Conservation (phyloP, 768 basidiomycete genomes). For the Mycena metata region DNA sequence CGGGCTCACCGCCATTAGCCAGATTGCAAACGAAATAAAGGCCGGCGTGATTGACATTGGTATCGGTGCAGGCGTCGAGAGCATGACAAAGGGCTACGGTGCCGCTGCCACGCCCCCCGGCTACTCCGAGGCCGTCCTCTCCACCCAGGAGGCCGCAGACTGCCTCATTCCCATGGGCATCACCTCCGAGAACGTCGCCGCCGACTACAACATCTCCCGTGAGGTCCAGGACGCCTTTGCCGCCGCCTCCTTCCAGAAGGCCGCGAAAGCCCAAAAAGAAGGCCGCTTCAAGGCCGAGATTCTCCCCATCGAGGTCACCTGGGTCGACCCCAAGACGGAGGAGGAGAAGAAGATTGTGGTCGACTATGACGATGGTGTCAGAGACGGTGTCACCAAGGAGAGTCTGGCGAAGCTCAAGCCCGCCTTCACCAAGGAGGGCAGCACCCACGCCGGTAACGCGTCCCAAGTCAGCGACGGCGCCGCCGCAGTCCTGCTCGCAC, state of each 20-base stretch:
- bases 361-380: constrained; percentile 86
- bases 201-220: constrained; percentile 81
- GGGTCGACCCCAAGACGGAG: constrained; percentile 81
- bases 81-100: constrained; percentile 88
- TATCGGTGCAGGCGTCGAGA: constrained; percentile 92
- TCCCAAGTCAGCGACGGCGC: constrained; percentile 95
- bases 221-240: constrained; percentile 88
- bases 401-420: constrained; percentile 86
- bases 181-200: constrained; percentile 94
- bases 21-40: constrained; percentile 85
- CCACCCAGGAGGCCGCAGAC: constrained; percentile 79
- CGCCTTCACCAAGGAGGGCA: constrained; percentile 82
- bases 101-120: constrained; percentile 65
- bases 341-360: constrained; percentile 76
- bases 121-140: constrained; percentile 75
- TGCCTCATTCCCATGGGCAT: constrained; percentile 93
- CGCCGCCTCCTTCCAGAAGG: constrained; percentile 87
- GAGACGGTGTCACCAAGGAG: constrained; percentile 87
- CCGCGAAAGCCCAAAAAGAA: constrained; percentile 81
- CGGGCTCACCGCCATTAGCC: constrained; percentile 85
- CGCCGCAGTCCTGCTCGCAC: constrained; percentile 87
- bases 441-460: constrained; percentile 89
- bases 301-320: constrained; percentile 79
- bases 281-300: constrained; percentile 90
- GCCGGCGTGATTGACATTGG: constrained; percentile 90